Conservation (phyloP, 257 asterid species). For the Capsicum pubescens region DNA sequence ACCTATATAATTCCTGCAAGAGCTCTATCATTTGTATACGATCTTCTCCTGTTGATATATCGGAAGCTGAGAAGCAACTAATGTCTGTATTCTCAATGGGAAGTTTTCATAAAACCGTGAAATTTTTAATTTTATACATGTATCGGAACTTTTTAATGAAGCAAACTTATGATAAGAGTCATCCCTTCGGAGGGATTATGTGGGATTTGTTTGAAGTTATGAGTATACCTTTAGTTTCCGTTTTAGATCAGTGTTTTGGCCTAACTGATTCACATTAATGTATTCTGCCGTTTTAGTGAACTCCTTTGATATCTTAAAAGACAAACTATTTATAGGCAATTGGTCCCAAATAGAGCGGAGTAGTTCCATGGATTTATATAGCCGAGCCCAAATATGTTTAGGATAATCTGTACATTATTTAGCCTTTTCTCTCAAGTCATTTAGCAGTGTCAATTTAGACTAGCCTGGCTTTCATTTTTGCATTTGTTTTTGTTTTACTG, state of each 20-base stretch:
- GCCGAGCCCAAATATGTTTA: not conserved
- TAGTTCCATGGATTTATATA: not conserved
- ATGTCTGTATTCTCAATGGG: not conserved
- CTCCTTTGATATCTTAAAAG: not conserved
- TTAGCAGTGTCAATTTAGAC: not conserved
- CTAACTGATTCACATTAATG: not conserved
- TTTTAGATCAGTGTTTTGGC: slow-evolving; percentile 6
- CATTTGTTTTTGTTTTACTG: slow-evolving; percentile 21
- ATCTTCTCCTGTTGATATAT: not conserved
- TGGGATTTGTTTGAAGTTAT: not conserved
- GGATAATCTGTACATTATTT: not conserved
- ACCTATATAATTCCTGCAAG: not conserved
- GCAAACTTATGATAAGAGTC: slow-evolving; percentile 8
- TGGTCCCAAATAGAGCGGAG: slow-evolving; percentile 12
- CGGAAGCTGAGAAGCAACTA: not conserved
- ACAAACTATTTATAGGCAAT: not conserved
- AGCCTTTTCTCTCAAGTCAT: not conserved
- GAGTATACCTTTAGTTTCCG: not conserved
- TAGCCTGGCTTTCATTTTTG: too few species aligned
- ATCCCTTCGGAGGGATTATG: not conserved
- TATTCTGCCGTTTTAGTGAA: not conserved
- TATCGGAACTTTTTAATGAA: not conserved
- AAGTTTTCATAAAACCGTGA: not conserved
- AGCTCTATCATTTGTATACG: not conserved
- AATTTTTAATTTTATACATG: not conserved